Conservation (phyloP, 1,284 basidiomycete genomes). For the Cutaneotrichosporon dermatis region DNA sequence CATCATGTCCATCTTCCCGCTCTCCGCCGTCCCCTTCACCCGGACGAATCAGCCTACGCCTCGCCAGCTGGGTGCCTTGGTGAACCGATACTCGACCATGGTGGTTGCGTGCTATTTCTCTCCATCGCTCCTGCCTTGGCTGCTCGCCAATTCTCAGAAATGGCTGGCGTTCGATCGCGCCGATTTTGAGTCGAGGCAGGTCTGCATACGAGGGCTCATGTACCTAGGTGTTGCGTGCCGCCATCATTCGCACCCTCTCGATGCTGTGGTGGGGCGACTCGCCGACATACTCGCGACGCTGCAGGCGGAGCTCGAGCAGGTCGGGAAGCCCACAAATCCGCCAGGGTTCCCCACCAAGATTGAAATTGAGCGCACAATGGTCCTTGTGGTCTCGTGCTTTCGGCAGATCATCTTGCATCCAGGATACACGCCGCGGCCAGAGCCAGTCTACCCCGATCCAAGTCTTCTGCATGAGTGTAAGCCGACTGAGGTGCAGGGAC, state of each 20-base stretch:
- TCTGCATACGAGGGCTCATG: slow-evolving; percentile 72
- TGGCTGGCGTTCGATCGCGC: slow-evolving; percentile 49
- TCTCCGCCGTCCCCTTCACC: slow-evolving; percentile 59
- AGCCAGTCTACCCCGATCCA: slow-evolving; percentile 61
- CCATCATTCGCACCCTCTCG: slow-evolving; percentile 57
- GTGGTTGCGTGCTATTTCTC: slow-evolving; percentile 73
- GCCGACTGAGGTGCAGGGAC: slow-evolving; percentile 29
- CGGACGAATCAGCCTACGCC: slow-evolving; percentile 55
- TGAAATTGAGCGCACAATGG: slow-evolving; percentile 46
- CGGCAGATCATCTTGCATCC: slow-evolving; percentile 55
- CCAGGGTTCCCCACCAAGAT: slow-evolving; percentile 24
- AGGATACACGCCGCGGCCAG: slow-evolving; percentile 7
- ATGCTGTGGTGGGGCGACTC: slow-evolving; percentile 64
- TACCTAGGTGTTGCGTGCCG: slow-evolving; percentile 66
- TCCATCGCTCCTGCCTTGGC: slow-evolving; percentile 55
- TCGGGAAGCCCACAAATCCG: slow-evolving; percentile 15
- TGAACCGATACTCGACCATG: slow-evolving; percentile 78
- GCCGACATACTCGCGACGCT: slow-evolving; percentile 60
- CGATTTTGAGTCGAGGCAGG: slow-evolving; percentile 62
- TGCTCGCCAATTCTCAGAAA: slow-evolving; percentile 53
- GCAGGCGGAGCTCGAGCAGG: slow-evolving; percentile 55
- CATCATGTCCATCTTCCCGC: slow-evolving; percentile 71
- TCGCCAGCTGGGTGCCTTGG: slow-evolving; percentile 70
- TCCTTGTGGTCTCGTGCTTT: slow-evolving; percentile 60
- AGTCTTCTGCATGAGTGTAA: slow-evolving; percentile 59